phyloP scores from a whole-genome alignment of 257 asterid genomes.

The Lycium ferocissimum region DNA sequence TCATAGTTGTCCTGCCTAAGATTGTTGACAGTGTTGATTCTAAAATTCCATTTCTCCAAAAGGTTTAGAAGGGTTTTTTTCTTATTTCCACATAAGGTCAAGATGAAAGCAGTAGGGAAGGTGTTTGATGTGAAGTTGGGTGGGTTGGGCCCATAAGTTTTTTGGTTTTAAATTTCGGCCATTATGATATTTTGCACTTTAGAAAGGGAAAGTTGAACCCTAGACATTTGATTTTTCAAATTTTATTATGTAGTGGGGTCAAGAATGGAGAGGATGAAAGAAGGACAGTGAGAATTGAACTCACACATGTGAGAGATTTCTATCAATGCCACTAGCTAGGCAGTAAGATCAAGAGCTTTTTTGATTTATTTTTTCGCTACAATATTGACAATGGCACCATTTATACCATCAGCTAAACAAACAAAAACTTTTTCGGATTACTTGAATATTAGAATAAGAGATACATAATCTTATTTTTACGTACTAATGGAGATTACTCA shows the following conservation, averaged over 20 bases:
- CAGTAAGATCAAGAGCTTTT: background rate
- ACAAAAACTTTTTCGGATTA: background rate
- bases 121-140: background rate
- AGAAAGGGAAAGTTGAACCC: background rate
- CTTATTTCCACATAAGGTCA: background rate
- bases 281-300: too few relatives aligned
- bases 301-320: too few relatives aligned
- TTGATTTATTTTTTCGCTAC: background rate
- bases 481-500: too few relatives aligned
- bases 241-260: too few relatives aligned
- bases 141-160: background rate
- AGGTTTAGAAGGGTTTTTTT: background rate
- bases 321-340: too few relatives aligned
- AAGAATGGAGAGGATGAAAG: background rate
- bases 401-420: too few relatives aligned
- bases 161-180: background rate
- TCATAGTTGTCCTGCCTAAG: constrained; percentile 84
- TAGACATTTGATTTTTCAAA: too few relatives aligned
- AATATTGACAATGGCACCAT: background rate
- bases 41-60: background rate
- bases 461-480: too few relatives aligned
- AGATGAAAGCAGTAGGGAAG: background rate
- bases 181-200: background rate
- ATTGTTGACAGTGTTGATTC: too few relatives aligned
- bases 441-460: too few relatives aligned